Base-by-base conservation (phyloP, 2,329 filamentous ascomycete species). In the Aspergillus pseudoterreus region DNA sequence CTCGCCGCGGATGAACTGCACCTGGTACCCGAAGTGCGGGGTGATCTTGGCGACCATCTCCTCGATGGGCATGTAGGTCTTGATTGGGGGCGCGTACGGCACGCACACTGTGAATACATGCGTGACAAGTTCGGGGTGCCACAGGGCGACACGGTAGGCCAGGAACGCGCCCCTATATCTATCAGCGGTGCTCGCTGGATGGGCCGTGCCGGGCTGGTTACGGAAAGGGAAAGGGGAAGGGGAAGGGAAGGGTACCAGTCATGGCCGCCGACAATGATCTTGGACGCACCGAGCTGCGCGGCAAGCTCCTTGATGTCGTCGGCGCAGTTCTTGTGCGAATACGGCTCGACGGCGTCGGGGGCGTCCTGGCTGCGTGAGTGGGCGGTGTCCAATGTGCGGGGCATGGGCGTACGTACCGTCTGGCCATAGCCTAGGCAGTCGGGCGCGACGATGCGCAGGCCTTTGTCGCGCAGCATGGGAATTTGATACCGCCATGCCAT, bases 401-500 rank as follows among this genome's bases (percentile, higher is more conserved):
- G 22, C 22, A 43, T 32, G 17, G 22, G 33, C 43, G 17, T 68
- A 36, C 43, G 21, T 68, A 81, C 86, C 22, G 89, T 94, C 52
- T 83, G 81, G 22, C 88, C 89, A 68, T 94, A 97, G 56, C 92
- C 92, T 61, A 95, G 81, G 78, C 91, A 86, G 71, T 96, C 90
- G 0, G 90, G 88, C 10, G 84, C 89, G 21, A 97, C 83, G 49
- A 96, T 90, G 50, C 87, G 83, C 58, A 92, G 82, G 19, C 86
- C 87, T 51, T 90, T 77, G 5, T 84, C 79, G 32, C 87, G 71
- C 19, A 97, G 79, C 60, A 83, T 72, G 0, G 92, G 91, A 53
- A 96, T 87, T 71, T 96, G 92, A 71, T 89, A 86, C 55, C 92
- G 86, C 92, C 92, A 97, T 65, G 87, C 90, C 65, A 91, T 84